Evolutionary conservation across 345 rosid species (phyloP).

Genomic region (Salix dunnii): DNA sequence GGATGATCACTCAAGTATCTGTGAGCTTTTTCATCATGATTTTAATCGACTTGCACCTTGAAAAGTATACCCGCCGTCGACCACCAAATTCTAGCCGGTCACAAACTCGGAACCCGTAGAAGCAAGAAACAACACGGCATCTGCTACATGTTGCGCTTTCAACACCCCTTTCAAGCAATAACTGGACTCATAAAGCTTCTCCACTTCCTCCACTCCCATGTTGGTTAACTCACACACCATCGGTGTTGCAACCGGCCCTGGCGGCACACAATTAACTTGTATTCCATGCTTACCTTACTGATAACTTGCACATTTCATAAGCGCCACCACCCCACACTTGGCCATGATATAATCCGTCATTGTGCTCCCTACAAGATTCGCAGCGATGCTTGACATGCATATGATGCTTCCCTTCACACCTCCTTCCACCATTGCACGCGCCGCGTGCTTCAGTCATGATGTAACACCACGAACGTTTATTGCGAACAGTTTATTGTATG

Average conservation of each 20-base stretch:
- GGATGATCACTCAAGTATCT: too few relatives aligned
- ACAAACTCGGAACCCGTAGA: slow-evolving; percentile 30
- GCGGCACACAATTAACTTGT: slow-evolving; percentile 42
- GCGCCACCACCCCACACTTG: slow-evolving; percentile 40
- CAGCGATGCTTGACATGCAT: slow-evolving; percentile 35
- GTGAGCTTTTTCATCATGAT: too few relatives aligned
- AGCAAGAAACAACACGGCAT: too few relatives aligned
- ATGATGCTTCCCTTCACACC: slow-evolving; percentile 36
- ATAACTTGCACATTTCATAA: slow-evolving; percentile 35
- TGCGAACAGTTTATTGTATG: slow-evolving; percentile 17
- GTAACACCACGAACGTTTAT: slow-evolving; percentile 35
- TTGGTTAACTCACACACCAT: neutral
- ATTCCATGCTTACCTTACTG: slow-evolving; percentile 45
- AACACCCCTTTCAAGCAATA: too few relatives aligned
- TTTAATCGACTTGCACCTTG: neutral
- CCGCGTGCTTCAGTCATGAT: slow-evolving; percentile 29
- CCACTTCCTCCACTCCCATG: slow-evolving; percentile 13
- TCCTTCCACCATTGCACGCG: slow-evolving; percentile 35
- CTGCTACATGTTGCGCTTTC: too few relatives aligned
- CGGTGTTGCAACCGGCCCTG: slow-evolving; percentile 32
- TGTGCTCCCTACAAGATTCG: neutral
- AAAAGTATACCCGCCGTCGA: slow-evolving; percentile 31
- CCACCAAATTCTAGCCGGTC: slow-evolving; percentile 32
- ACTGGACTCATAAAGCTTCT: slow-evolving; percentile 13
- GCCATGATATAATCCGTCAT: slow-evolving; percentile 32